Conservation (phyloP, 2,329 filamentous ascomycete species). For the Taxawa tesnikishii region DNA sequence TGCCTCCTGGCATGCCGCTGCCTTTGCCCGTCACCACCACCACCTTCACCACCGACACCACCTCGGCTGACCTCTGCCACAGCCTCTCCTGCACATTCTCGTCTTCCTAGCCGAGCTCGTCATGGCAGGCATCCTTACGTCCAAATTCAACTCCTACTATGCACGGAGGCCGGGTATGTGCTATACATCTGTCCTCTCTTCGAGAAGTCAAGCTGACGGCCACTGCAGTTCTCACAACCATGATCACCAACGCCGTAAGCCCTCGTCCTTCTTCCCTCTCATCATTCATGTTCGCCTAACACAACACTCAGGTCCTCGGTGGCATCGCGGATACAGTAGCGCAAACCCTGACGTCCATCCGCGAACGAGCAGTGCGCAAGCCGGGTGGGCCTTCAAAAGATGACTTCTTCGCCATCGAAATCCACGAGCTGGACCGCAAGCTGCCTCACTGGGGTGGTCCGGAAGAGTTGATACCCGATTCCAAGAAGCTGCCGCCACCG, state of each 20-base stretch:
- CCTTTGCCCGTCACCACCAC: neutral
- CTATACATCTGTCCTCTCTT: constrained; percentile 5
- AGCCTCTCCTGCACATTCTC: constrained; percentile 80
- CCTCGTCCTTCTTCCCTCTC: neutral
- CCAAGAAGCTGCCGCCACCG: constrained; percentile 54
- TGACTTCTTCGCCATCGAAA: constrained; percentile 72
- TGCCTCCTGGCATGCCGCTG: no score
- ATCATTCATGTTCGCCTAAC: constrained; percentile 8
- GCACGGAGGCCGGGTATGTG: constrained; percentile 66
- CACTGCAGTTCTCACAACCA: constrained; percentile 74
- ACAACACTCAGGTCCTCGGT: constrained; percentile 52
- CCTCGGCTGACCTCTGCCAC: constrained; percentile 8
- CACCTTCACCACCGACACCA: neutral
- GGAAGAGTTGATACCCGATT: constrained; percentile 55
- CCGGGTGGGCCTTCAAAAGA: constrained; percentile 42
- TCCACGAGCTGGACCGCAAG: constrained; percentile 75
- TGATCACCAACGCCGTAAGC: constrained; percentile 86
- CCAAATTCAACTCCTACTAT: constrained; percentile 92
- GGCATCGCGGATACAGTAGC: constrained; percentile 95
- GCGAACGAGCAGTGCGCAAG: constrained; percentile 42
- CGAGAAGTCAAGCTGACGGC: constrained; percentile 1
- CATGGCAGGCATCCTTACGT: constrained; percentile 66
- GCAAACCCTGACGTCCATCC: constrained; percentile 78
- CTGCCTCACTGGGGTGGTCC: no score
- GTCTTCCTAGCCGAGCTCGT: constrained; percentile 83